Conservation (phyloP, 139 green algal species). For the Chlorella vulgaris region DNA sequence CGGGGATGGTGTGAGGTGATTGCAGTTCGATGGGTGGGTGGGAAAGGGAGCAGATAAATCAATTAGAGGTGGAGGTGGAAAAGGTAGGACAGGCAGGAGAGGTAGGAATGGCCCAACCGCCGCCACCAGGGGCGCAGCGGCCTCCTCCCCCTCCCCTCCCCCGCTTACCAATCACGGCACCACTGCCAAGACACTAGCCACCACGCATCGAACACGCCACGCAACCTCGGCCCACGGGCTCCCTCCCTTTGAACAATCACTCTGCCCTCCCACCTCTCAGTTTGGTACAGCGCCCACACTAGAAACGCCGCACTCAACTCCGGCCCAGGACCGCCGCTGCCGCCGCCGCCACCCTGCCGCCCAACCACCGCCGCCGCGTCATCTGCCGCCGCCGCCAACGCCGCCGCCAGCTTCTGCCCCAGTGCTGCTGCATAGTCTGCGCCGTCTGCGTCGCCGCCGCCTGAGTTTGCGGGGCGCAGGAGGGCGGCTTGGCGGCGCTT, state of each 20-base stretch:
- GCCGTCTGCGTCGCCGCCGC: slow-evolving; percentile 48
- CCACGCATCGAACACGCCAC: too few relatives aligned
- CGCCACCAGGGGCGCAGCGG: too few relatives aligned
- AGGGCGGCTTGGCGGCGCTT: slow-evolving; percentile 17
- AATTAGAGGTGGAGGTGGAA: too few relatives aligned
- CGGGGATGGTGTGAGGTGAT: too few relatives aligned
- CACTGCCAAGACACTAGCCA: too few relatives aligned
- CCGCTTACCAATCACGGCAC: too few relatives aligned
- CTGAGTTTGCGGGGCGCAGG: slow-evolving; percentile 15
- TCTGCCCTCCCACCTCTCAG: slow-evolving; percentile 1
- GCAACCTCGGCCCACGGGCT: too few relatives aligned
- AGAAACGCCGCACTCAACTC: slow-evolving; percentile 46
- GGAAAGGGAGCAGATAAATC: too few relatives aligned
- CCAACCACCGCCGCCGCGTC: slow-evolving; percentile 43
- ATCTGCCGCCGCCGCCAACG: slow-evolving; percentile 36
- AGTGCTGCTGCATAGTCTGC: slow-evolving; percentile 44
- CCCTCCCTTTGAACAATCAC: not conserved
- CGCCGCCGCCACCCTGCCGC: not conserved
- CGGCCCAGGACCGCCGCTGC: not conserved
- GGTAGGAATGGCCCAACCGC: too few relatives aligned
- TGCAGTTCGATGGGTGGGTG: too few relatives aligned
- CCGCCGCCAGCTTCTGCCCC: slow-evolving; percentile 41
- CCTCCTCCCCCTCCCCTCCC: too few relatives aligned
- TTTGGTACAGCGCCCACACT: slow-evolving; percentile 50
- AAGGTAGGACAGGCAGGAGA: too few relatives aligned